A percentile compares a stretch with the other conserved stretches of the same genome.
These are phyloP conservation scores for Trichoderma sp. DNA, from an alignment of 2,329 filamentous ascomycete species.

Conservation along the genomic window DNA sequence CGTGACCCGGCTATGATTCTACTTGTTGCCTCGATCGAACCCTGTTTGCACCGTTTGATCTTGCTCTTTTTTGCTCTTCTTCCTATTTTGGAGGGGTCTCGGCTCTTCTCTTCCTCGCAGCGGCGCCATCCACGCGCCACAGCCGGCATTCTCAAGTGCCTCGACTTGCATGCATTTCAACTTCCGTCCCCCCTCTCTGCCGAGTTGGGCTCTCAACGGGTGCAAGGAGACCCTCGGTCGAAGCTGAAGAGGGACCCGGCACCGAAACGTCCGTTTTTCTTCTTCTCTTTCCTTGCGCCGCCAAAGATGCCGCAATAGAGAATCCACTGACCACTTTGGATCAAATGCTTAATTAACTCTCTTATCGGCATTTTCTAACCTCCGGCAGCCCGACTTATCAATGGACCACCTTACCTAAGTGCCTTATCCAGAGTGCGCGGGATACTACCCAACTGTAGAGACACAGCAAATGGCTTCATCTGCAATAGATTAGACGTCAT, in stretches of 20 bases:
- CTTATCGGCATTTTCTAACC: slow-evolving; percentile 18
- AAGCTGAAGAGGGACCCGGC: slow-evolving; percentile 9
- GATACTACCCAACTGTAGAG: neutral
- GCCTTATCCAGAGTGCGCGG: neutral
- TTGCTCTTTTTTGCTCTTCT: neutral
- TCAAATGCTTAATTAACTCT: neutral
- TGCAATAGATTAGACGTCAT: neutral
- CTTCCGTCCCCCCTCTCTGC: neutral
- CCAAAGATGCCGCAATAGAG: neutral
- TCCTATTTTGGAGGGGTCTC: neutral
- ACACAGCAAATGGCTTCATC: neutral
- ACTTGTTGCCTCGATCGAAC: neutral
- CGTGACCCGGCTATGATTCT: neutral
- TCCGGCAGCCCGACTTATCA: slow-evolving; percentile 16
- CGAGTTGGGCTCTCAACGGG: neutral
- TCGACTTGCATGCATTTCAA: neutral
- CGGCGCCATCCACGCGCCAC: neutral
- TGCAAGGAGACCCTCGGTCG: neutral
- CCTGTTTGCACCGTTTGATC: neutral
- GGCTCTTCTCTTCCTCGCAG: neutral
- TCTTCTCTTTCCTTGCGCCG: neutral
- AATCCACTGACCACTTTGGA: neutral
- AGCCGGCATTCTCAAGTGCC: neutral
- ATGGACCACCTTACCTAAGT: neutral
- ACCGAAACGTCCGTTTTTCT: slow-evolving; percentile 10